These are phyloP conservation scores for Oryza punctata DNA, from an alignment of 176 grass and related monocot genomes.

Conservation along the genomic window DNA sequence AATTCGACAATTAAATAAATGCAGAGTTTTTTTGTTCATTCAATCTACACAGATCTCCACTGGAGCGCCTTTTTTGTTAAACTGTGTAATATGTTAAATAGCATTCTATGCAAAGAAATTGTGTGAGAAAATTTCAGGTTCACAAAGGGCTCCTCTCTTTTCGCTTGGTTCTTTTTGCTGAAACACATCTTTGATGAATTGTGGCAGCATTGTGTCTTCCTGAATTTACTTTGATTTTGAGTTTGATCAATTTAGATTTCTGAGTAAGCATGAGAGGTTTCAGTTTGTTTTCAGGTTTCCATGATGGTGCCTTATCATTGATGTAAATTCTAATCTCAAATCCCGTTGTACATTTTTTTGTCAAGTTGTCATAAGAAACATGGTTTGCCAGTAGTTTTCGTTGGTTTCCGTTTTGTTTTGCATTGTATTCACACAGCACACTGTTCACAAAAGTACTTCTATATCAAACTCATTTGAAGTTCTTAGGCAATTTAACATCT, in stretches of 20 bases:
- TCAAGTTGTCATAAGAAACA: not conserved
- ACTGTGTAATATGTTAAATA: not conserved
- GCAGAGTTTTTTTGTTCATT: not conserved
- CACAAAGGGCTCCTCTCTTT: too few relatives aligned
- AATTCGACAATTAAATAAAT: not conserved
- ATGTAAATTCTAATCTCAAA: not conserved
- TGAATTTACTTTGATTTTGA: not conserved
- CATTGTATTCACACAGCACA: not conserved
- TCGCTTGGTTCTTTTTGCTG: too few relatives aligned
- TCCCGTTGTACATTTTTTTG: not conserved
- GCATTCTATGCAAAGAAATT: not conserved
- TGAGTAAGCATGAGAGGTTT: not conserved
- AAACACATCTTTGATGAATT: not conserved
- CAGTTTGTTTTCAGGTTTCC: not conserved
- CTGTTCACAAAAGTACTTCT: not conserved
- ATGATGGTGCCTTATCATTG: not conserved
- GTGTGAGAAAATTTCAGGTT: not conserved
- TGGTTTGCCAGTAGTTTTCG: not conserved
- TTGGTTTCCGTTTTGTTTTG: not conserved
- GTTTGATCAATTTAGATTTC: not conserved
- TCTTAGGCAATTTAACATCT: not conserved
- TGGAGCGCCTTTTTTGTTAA: not conserved
- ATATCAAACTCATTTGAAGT: not conserved
- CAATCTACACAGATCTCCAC: too few relatives aligned
- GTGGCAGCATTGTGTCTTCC: not conserved